Evolutionary conservation across 805 yeast species (phyloP), one percentile per base, ranked within the genome.

Genomic region (Pichia rugopelliculosa): DNA sequence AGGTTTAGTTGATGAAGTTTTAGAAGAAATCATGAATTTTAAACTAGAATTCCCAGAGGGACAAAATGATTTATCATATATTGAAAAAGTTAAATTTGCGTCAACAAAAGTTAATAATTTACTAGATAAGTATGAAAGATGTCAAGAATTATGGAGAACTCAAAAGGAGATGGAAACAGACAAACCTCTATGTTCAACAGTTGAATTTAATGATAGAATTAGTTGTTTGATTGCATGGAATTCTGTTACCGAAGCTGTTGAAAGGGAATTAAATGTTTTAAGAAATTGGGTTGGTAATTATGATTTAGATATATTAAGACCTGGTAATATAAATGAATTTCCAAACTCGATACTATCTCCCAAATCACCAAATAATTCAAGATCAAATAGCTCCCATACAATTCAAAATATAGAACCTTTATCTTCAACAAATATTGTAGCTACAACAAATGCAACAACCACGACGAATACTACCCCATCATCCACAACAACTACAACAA

Each of bases 201-300:
- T 74, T 2, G 85, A 77, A 38, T 88, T 91, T 58, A 75, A 72
- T 30, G 69, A 73, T 34, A 73, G 87, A 30, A 67, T 87, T 3
- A 89, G 85, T 48, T 91, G 96, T 1, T 70, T 91, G 47, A 80
- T 77, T 36, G 84, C 96, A 0, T 91, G 97, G 96, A 72, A 77
- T 24, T 79, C 88, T 8, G 80, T 87, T 36, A 79, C 89, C 0
- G 76, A 74, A 40, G 84, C 88, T 1, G 78, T 90, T 20, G 73
- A 75, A 41, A 66, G 79, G 33, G 89, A 84, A 57, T 69, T 82
- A 2, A 67, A 72, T 15, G 74, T 82, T 6, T 66, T 93, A 52
- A 74, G 76, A 51, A 64, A 73, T 39, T 89, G 96, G 96, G 87
- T 89, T 5, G 96, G 96, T 4, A 85, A 85, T 61, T 84, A 79